Conservation (phyloP, 2,329 filamentous ascomycete genomes). For the Herpotrichia juniperi region DNA sequence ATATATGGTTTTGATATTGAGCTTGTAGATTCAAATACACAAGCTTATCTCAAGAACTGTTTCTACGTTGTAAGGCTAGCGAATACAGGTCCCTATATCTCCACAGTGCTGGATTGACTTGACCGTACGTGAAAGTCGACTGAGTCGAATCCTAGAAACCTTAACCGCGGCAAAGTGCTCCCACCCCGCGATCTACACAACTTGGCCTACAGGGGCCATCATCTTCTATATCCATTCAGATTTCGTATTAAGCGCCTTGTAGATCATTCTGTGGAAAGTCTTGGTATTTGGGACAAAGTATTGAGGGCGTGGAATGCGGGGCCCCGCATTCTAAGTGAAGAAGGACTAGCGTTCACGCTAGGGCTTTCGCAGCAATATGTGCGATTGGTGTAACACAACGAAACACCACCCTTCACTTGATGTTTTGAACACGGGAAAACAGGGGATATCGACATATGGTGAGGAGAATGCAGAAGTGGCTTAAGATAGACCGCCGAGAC, state of each 20-base stretch:
- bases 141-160: not conserved
- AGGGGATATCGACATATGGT: not conserved
- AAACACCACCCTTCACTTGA: not conserved
- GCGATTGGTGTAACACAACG: conserved; percentile 3
- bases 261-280: conserved; percentile 5
- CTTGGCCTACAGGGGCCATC: not conserved
- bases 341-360: not conserved
- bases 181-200: not conserved
- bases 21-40: not conserved
- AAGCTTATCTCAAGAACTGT: not conserved
- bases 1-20: not conserved
- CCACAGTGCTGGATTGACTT: not conserved
- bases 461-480: not conserved
- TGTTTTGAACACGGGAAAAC: not conserved
- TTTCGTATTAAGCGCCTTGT: not conserved
- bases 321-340: conserved; percentile 10
- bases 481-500: not conserved
- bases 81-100: not conserved
- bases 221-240: not conserved
- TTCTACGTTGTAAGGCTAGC: not conserved
- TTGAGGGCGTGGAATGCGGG: conserved; percentile 9
- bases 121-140: not conserved
- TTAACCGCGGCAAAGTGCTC: not conserved
- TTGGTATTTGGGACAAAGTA: not conserved
- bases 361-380: not conserved